Percentiles rank a stretch among this genome's conserved stretches.
These are phyloP conservation scores for Backusella tuberculispora DNA, from an alignment of 192 early-diverging fungal genomes.

Conservation along the genomic window DNA sequence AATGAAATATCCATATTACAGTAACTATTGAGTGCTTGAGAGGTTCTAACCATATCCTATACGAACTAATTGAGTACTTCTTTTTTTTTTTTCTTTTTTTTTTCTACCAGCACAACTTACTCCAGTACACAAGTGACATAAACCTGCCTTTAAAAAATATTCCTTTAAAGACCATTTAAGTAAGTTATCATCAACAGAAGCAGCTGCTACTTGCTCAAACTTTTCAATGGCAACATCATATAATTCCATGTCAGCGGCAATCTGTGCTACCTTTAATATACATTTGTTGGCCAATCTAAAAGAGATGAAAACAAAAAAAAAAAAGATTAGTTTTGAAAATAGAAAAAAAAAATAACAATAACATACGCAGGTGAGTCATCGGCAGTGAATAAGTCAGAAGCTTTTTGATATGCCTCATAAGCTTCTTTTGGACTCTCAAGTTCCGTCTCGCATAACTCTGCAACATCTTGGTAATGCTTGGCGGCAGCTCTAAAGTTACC, in stretches of 20 bases:
- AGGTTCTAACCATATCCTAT: constrained; percentile 78
- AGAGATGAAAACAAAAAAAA: background rate
- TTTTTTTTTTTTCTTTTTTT: background rate
- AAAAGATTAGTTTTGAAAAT: background rate
- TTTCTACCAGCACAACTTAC: constrained; percentile 45
- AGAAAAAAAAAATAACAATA: background rate
- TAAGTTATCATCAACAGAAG: constrained; percentile 85
- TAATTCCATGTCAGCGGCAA: constrained; percentile 87
- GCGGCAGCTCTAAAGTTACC: constrained; percentile 91
- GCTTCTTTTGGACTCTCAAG: constrained; percentile 89
- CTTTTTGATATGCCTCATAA: constrained; percentile 86
- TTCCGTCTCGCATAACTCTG: constrained; percentile 54
- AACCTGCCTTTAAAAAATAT: constrained; percentile 94
- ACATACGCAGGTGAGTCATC: constrained; percentile 91
- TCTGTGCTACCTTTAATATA: constrained; percentile 86
- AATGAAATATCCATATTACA: constrained; percentile 89
- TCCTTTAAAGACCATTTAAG: constrained; percentile 96
- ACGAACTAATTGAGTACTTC: background rate
- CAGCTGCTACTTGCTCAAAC: constrained; percentile 87
- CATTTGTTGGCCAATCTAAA: constrained; percentile 86
- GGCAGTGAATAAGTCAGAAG: constrained; percentile 91
- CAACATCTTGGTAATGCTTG: constrained; percentile 93
- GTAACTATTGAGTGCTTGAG: constrained; percentile 83
- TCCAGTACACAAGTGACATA: constrained; percentile 85
- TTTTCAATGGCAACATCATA: constrained; percentile 89